These are phyloP conservation scores for Rhodotorula babjevae DNA, from an alignment of 768 basidiomycete genomes.

Conservation along the genomic window DNA sequence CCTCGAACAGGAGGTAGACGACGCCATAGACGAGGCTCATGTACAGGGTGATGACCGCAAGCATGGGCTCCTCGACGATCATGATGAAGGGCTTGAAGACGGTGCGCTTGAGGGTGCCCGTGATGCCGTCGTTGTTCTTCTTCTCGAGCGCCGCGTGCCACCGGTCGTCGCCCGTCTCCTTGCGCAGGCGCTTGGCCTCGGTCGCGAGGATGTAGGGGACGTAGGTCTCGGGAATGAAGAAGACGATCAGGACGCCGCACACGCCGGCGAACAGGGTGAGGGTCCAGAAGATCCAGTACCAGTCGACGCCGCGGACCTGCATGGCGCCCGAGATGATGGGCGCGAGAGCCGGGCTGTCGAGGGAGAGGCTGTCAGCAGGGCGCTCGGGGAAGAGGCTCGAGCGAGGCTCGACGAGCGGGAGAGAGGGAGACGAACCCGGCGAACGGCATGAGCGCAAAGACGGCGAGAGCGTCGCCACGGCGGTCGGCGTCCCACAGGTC, in stretches of 20 bases:
- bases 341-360: constrained; percentile 36
- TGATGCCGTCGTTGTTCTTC: neutral
- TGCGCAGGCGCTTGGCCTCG: constrained; percentile 40
- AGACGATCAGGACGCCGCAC: constrained; percentile 35
- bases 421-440: neutral
- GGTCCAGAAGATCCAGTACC: constrained; percentile 39
- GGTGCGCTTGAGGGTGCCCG: constrained; percentile 22
- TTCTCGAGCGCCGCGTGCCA: constrained; percentile 35
- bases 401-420: neutral
- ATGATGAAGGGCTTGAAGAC: constrained; percentile 42
- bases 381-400: neutral
- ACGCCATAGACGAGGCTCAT: constrained; percentile 3
- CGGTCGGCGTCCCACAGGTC: constrained; percentile 40
- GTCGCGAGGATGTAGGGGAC: constrained; percentile 34
- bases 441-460: constrained; percentile 36
- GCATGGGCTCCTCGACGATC: constrained; percentile 44
- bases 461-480: constrained; percentile 40
- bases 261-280: constrained; percentile 31
- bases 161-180: constrained; percentile 43
- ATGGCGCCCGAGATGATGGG: constrained; percentile 39
- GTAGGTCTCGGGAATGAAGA: constrained; percentile 40
- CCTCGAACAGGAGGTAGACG: constrained; percentile 43
- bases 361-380: constrained; percentile 12
- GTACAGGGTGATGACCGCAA: constrained; percentile 36
- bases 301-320: constrained; percentile 26